Base-by-base conservation (phyloP, 1,284 basidiomycete genomes). In the Marasmius sp. region DNA sequence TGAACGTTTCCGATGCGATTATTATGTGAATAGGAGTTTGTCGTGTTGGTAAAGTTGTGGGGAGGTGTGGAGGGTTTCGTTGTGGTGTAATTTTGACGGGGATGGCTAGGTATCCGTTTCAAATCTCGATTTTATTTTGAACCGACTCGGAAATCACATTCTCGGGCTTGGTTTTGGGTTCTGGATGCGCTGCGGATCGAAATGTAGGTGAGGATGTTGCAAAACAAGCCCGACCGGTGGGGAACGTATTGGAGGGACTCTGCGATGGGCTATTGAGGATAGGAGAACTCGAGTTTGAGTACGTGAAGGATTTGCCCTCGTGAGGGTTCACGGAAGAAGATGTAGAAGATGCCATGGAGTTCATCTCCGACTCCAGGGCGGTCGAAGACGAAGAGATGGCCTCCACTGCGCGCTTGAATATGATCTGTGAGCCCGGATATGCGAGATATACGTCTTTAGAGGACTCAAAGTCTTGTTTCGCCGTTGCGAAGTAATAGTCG, bases 401-500 rank as follows among this genome's bases (percentile, higher is more conserved):
- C 60, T 74, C 76, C 47, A 74, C 74, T 1, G 78, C 79, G 33
- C 80, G 78, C 68, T 83, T 84, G 61, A 85, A 86, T 0, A 84
- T 81, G 66, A 84, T 81, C 0, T 83, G 79, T 0, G 87, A 77
- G 0, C n/a, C n/a, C n/a, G 82, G 78, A 63, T 89, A 89, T 0
- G 81, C 82, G 0, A 86, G 86, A 62, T 87, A 89, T n/a, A 0
- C 83, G 0, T 81, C 80, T 11, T 66, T 66, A 0, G 73, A 65
- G n/a, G 80, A 79, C 20, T 76, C 75, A 68, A 90, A 93, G 59
- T 92, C 89, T 27, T 79, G 77, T 39, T 81, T 79, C 0, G 93
- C 84, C 72, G 82, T 82, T 0, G 68, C 70, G 67, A n/a, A n/a
- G n/a, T 91, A 85, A 70, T 93, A 94, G 50, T 82, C 85, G 10